A percentile compares a stretch with the other conserved stretches of the same genome.
Conservation (phyloP, 306 rosid genomes). For the Cucumis hystrix region DNA sequence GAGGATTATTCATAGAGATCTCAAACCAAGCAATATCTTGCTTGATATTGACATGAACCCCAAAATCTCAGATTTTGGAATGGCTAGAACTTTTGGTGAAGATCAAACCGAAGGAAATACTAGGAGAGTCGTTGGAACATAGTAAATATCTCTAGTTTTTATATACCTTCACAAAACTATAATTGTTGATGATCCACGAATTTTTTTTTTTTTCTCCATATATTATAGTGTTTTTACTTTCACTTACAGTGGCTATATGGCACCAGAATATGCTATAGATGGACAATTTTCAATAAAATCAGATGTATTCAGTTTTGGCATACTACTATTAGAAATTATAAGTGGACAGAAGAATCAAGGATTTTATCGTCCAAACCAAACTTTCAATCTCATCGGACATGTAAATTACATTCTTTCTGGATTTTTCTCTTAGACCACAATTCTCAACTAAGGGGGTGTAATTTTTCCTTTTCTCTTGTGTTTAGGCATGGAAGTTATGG, state of each 20-base stretch:
- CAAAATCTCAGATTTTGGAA: slow-evolving; percentile 50
- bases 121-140: slow-evolving; percentile 34
- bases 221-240: too few species aligned
- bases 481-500: slow-evolving; percentile 23
- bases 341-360: slow-evolving; percentile 32
- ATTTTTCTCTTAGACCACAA: neutral
- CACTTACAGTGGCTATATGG: slow-evolving; percentile 11
- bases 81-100: slow-evolving; percentile 33
- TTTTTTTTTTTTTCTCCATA: neutral
- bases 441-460: neutral
- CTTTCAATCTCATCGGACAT: slow-evolving; percentile 34
- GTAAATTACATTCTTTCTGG: slow-evolving; percentile 10
- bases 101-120: slow-evolving; percentile 27
- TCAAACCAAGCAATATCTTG: slow-evolving; percentile 39
- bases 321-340: slow-evolving; percentile 28
- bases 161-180: neutral
- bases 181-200: neutral
- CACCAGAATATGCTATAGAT: neutral
- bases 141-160: slow-evolving; percentile 19
- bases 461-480: neutral
- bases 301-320: slow-evolving; percentile 46
- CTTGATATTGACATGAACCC: slow-evolving; percentile 37
- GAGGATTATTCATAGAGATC: slow-evolving; percentile 43
- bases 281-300: slow-evolving; percentile 45
- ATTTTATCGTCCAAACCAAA: slow-evolving; percentile 11